A percentile compares a stretch with the other conserved stretches of the same genome.
Evolutionary conservation across 108 stramenopile species (phyloP).

Genomic region (Conticribra weissflogii): DNA sequence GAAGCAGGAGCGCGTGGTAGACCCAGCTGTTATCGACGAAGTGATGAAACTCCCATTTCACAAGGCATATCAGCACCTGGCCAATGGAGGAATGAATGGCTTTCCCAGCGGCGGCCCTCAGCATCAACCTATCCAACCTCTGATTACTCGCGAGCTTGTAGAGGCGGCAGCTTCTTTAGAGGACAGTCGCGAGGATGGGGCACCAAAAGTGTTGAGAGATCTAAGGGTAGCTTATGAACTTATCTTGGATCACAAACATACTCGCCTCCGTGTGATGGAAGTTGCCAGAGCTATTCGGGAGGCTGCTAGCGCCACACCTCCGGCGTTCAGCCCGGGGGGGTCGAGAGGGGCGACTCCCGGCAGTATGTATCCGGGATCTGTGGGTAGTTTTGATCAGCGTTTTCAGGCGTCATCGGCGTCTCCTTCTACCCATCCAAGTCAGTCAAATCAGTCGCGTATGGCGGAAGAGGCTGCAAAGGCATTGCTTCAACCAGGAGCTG

Average conservation of each 20-base stretch:
- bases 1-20: conserved; percentile 91
- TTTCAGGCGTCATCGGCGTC: conserved; percentile 44
- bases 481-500: conserved; percentile 68
- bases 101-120: conserved; percentile 37
- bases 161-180: conserved; percentile 81
- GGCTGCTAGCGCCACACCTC: conserved; percentile 91
- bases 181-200: conserved; percentile 80
- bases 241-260: conserved; percentile 96
- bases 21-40: conserved; percentile 91
- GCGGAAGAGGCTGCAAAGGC: conserved; percentile 85
- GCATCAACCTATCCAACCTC: conserved; percentile 52
- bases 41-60: conserved; percentile 89
- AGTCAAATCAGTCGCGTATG: conserved; percentile 61
- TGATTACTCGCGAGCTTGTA: conserved; percentile 83
- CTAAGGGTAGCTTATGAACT: conserved; percentile 96
- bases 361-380: conserved; percentile 52
- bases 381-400: conserved; percentile 51
- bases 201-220: conserved; percentile 85
- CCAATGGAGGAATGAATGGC: conserved; percentile 53
- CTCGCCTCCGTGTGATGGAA: conserved; percentile 93
- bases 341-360: conserved; percentile 87
- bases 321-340: conserved; percentile 87
- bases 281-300: conserved; percentile 89
- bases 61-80: conserved; percentile 66
- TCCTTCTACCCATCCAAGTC: conserved; percentile 44